Conservation (phyloP, 177 flowering plant species). For the Vitis hybrid region DNA sequence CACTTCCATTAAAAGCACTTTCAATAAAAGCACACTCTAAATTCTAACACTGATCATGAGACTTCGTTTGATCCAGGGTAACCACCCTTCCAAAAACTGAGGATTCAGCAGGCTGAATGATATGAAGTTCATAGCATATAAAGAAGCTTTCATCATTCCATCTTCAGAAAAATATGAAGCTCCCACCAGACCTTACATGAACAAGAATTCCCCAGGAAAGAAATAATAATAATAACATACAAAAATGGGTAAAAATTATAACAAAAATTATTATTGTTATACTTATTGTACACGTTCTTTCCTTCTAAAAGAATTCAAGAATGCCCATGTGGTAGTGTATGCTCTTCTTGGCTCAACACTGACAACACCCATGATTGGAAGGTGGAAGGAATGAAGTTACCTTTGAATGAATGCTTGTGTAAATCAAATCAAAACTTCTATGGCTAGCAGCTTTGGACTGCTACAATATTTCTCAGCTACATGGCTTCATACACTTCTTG, state of each 20-base stretch:
- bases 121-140: no score
- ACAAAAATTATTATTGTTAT: not conserved
- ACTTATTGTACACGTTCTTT: not conserved
- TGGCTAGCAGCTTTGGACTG: no score
- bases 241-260: not conserved
- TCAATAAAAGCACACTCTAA: no score
- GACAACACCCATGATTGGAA: not conserved
- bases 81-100: no score
- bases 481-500: slow-evolving; percentile 35
- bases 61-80: no score
- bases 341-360: not conserved
- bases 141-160: no score
- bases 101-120: no score
- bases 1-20: no score
- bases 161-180: no score
- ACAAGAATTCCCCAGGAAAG: not conserved
- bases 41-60: no score
- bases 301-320: not conserved
- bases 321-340: not conserved
- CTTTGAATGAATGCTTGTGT: not conserved
- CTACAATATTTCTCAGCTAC: slow-evolving; percentile 12
- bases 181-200: no score
- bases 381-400: not conserved
- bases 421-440: not conserved
- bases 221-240: not conserved